Conservation (phyloP, 495 filamentous ascomycete species). For the Penicillium angulare region DNA sequence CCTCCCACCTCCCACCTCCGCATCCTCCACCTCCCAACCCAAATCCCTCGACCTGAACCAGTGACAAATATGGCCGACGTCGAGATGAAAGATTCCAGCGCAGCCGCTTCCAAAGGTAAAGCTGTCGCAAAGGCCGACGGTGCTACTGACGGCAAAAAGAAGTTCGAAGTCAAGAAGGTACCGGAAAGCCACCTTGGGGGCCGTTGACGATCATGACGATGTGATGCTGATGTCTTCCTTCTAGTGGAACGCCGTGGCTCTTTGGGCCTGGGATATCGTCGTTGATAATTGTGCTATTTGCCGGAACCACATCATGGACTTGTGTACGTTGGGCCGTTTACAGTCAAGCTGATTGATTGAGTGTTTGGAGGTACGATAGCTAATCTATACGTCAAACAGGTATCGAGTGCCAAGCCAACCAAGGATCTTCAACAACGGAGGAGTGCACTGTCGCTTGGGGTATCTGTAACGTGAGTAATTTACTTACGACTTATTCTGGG, state of each 20-base stretch:
- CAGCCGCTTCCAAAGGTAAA: conserved; percentile 57
- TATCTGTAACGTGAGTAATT: conserved; percentile 85
- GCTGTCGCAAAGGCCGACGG: conserved; percentile 57
- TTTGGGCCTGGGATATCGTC: conserved; percentile 99
- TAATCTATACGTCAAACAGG: conserved; percentile 46
- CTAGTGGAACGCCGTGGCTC: conserved; percentile 97
- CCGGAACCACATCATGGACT: conserved; percentile 99
- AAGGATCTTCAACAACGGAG: conserved; percentile 93
- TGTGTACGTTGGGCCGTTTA: conserved; percentile 75
- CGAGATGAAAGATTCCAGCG: conserved; percentile 86
- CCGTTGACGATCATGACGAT: conserved; percentile 3
- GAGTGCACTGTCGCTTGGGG: conserved; percentile 99
- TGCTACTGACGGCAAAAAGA: conserved; percentile 75
- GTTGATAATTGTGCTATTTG: conserved; percentile 99
- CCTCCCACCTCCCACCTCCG: not conserved
- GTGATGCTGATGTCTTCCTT: conserved; percentile 3
- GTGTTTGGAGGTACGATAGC: conserved; percentile 1
- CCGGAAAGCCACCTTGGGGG: conserved; percentile 8
- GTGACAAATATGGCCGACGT: conserved; percentile 91
- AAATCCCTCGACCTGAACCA: not conserved
- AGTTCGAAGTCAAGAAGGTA: conserved; percentile 99
- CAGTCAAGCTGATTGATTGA: too few species aligned
- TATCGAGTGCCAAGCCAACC: conserved; percentile 99
- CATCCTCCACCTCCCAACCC: not conserved
- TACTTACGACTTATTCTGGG: too few species aligned